Evolutionary conservation across 2,329 filamentous ascomycete genomes (phyloP), one percentile per base, ranked within the genome.

Genomic region (Trichophyton mentagrophytes): DNA sequence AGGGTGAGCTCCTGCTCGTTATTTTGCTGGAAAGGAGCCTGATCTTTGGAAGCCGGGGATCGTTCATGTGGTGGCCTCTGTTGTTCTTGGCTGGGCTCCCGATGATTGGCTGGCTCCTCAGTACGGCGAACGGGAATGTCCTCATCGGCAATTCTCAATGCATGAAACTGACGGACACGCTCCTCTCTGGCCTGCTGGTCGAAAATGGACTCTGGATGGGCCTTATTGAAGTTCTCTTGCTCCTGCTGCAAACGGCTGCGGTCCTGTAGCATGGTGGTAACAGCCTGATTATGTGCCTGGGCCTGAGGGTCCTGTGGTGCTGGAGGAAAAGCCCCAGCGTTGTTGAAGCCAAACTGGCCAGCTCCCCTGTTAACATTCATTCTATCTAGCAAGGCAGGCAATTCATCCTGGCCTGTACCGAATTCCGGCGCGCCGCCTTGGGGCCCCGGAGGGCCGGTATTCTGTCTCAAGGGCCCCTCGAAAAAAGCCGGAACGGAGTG

Each of bases 111-210:
- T 25, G 75, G 65, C 40, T 73, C 74, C 59, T 78, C 75, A 36
- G 68, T 68, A 55, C 69, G 72, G 60, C 72, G 62, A 55, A 65
- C 65, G 60, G 62, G 68, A 3, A 69, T 70, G 60, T 71, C 67
- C 57, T 76, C 73, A 61, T 91, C 89, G 62, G 86, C 82, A 69
- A 88, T 83, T 66, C 88, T 83, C 57, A 93, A 76, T 33, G 87
- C 83, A 67, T 95, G 84, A 70, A 96, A 96, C 69, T 96, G 87
- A 66, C 88, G 84, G 20, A 96, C 79, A 53, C 91, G 85, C 55
- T 89, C 88, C 63, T 80, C 79, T 58, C 79, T 78, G 33, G 74
- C 76, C 66, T 81, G 74, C 64, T 79, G 76, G 60, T 80, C 78
- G 62, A 78, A 76, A 59, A 78, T 73, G 63, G 70, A 72, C 63